Conservation (phyloP, 2,329 filamentous ascomycete species). For the Trichophyton rubrum region DNA sequence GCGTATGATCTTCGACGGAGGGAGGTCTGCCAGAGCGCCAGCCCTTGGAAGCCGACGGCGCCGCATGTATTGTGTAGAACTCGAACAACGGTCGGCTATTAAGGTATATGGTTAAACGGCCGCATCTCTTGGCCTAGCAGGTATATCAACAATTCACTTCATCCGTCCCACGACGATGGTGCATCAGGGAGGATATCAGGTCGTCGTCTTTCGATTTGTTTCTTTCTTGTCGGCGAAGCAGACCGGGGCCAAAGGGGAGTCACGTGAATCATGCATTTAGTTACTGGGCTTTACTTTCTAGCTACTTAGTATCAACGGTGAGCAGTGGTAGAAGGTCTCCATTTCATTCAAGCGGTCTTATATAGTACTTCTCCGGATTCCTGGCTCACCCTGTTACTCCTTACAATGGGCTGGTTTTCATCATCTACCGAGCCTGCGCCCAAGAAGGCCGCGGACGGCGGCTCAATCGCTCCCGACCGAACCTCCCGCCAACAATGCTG, state of each 20-base stretch:
- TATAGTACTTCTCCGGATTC: background rate
- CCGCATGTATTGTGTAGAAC: constrained; percentile 16
- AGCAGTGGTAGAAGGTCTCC: background rate
- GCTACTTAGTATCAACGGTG: background rate
- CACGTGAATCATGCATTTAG: background rate
- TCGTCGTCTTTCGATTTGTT: background rate
- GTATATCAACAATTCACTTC: background rate
- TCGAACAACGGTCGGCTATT: background rate
- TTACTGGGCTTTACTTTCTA: background rate
- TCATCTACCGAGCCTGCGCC: constrained; percentile 33
- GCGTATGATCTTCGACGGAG: constrained; percentile 52
- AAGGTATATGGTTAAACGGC: background rate
- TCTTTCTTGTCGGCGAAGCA: background rate
- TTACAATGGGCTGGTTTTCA: constrained; percentile 42
- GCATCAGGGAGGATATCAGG: background rate
- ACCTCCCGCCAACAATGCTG: constrained; percentile 74
- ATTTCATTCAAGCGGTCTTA: background rate
- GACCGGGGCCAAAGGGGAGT: background rate
- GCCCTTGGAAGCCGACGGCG: constrained; percentile 52
- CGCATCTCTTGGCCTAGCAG: background rate
- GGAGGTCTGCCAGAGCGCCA: constrained; percentile 53
- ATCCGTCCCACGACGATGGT: background rate
- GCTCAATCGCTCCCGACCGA: constrained; percentile 70
- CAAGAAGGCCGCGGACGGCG: constrained; percentile 41
- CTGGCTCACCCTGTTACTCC: background rate